Evolutionary conservation across 1,284 basidiomycete species (phyloP).

Genomic region (Heliocybe sulcata): DNA sequence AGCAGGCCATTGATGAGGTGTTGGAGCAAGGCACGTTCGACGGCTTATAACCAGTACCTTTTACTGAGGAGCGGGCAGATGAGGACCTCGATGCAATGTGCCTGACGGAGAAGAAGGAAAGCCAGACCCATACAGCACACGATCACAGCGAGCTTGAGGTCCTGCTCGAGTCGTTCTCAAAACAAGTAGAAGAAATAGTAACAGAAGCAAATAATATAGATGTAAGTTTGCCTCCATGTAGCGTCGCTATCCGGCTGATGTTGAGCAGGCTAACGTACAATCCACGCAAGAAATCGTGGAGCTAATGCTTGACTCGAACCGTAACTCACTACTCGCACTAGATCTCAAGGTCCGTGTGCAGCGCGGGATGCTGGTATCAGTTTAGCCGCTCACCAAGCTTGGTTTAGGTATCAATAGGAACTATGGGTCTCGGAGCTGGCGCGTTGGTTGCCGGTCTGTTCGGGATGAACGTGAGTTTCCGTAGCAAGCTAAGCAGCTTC

Average conservation of each 20-base stretch:
- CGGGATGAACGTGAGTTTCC: slow-evolving; percentile 84
- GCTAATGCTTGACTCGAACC: slow-evolving; percentile 93
- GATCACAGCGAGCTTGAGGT: slow-evolving; percentile 95
- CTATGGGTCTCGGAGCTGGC: slow-evolving; percentile 88
- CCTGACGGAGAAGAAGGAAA: slow-evolving; percentile 69
- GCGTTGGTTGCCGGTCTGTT: slow-evolving; percentile 91
- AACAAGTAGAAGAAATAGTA: slow-evolving; percentile 94
- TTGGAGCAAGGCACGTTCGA: slow-evolving; percentile 68
- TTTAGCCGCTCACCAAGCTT: neutral
- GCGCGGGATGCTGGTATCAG: slow-evolving; percentile 1
- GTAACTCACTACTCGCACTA: slow-evolving; percentile 86
- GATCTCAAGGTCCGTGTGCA: slow-evolving; percentile 70
- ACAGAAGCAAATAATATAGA: slow-evolving; percentile 87
- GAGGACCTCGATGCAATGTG: slow-evolving; percentile 94
- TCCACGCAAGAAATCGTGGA: slow-evolving; percentile 98
- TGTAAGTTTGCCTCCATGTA: slow-evolving; percentile 32
- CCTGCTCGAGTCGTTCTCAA: slow-evolving; percentile 88
- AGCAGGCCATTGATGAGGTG: slow-evolving; percentile 85
- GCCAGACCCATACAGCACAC: slow-evolving; percentile 40
- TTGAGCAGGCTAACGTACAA: slow-evolving; percentile 75
- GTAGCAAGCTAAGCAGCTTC: slow-evolving; percentile 7
- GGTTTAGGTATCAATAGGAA: slow-evolving; percentile 80
- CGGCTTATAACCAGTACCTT: neutral
- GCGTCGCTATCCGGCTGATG: slow-evolving; percentile 2
- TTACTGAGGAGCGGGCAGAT: slow-evolving; percentile 38